Base-by-base conservation (phyloP, 805 yeast genomes). In the Candida morakotiae region DNA sequence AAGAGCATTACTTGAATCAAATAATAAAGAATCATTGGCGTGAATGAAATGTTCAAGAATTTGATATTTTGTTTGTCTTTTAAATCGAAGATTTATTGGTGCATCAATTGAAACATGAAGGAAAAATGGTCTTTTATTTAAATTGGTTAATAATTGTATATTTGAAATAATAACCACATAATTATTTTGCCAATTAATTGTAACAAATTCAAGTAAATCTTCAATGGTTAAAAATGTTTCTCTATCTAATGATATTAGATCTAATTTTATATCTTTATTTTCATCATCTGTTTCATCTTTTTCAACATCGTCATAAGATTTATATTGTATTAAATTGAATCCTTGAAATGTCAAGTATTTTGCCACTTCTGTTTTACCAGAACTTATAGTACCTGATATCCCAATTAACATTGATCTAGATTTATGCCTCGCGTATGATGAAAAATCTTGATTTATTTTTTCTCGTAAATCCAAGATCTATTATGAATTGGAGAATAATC, bases 71-170 rank as follows among this genome's bases (percentile, higher is more conserved):
- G 32, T 9, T 47, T 53, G 60, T 16, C 77, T 46, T 31, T 58
- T 47, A 42, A 54, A 64, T 34, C 94, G 67, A 24, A 74, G 45
- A 9, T 52, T 52, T 10, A 78, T 48, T 1, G 95, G 85, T 0
- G 95, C 87, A 49, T 86, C 95, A 2, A 87, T 66, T 5, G 86
- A 72, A 3, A 89, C 48, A 54, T 87, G 95, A 17, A 87, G 69
- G 53, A 88, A 87, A 54, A 86, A 89, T 0, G 97, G 96, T 39
- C 96, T 63, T 43, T 81, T 78, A 23, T 72, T 64, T 4, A 84
- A 57, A 17, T 57, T 60, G 2, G 67, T 63, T 18, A 83, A 64
- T 34, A 71, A 54, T 4, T 56, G 59, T 10, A 70, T 44, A 16
- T 64, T 64, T 2, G 59, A 56, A 9, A 83, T 64, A 0, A 75